phyloP scores from a whole-genome alignment of 495 filamentous ascomycete species.

The Penicillium verhagenii region DNA sequence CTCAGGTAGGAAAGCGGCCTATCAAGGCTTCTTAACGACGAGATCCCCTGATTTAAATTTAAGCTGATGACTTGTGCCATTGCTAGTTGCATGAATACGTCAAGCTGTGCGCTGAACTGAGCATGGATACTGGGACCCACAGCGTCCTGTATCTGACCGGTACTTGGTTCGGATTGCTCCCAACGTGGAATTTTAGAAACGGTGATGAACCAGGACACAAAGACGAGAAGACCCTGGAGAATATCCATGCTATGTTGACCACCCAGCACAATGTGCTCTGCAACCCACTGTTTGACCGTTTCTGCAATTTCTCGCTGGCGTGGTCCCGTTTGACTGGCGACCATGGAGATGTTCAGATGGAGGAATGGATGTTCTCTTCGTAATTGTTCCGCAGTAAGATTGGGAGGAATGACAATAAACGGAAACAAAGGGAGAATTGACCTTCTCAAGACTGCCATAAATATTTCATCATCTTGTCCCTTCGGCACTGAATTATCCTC shows the following conservation, averaged over 20 bases:
- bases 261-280: conserved; percentile 32
- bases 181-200: conserved; percentile 6
- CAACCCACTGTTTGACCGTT: conserved; percentile 21
- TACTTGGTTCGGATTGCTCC: background rate
- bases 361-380: conserved; percentile 36
- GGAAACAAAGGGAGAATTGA: conserved; percentile 34
- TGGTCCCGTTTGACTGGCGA: conserved; percentile 25
- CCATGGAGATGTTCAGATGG: conserved; percentile 36
- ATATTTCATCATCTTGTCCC: conserved; percentile 8
- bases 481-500: background rate
- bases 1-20: conserved; percentile 23
- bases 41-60: conserved; percentile 23
- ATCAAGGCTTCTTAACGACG: conserved; percentile 16
- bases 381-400: conserved; percentile 26
- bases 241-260: conserved; percentile 37
- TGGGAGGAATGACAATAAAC: conserved; percentile 30
- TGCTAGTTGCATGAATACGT: conserved; percentile 24
- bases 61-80: conserved; percentile 29
- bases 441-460: conserved; percentile 13
- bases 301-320: conserved; percentile 25
- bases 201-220: conserved; percentile 37
- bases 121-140: background rate
- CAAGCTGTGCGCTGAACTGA: conserved; percentile 21
- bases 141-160: background rate
- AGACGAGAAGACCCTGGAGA: conserved; percentile 40